Percentiles rank a stretch among this genome's conserved stretches.
phyloP scores from a whole-genome alignment of 2,329 filamentous ascomycete species.

The Berkeleyomyces rouxiae region DNA sequence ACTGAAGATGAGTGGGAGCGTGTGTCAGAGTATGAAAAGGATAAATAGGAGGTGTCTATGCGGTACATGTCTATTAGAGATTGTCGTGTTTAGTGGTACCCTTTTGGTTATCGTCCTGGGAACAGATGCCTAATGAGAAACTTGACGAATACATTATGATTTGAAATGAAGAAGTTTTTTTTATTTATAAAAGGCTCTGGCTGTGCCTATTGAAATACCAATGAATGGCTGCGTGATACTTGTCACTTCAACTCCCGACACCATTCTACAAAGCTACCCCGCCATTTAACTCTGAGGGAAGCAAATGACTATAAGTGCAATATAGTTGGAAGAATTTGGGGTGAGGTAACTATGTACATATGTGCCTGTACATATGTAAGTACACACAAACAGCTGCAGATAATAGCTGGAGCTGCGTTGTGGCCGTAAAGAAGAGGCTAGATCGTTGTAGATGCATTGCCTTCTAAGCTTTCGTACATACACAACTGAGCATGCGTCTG shows the following conservation, averaged over 20 bases:
- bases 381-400: not conserved
- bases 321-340: too few species aligned
- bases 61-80: not conserved
- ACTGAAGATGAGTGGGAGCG: constrained; percentile 98
- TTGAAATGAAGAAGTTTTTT: not conserved
- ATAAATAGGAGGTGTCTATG: constrained; percentile 26
- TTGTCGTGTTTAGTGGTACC: not conserved
- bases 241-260: too few species aligned
- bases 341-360: too few species aligned
- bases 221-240: too few species aligned
- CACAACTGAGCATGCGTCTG: not conserved
- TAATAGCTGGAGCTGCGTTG: not conserved
- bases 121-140: not conserved
- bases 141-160: not conserved
- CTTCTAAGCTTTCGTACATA: not conserved
- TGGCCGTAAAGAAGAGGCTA: not conserved
- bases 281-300: too few species aligned
- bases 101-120: not conserved
- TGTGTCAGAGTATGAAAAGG: constrained; percentile 56
- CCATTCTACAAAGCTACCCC: too few species aligned
- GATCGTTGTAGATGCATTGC: not conserved
- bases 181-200: too few species aligned
- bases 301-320: too few species aligned
- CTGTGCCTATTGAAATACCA: too few species aligned
- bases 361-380: too few species aligned